Evolutionary conservation across 78 protist genomes (phyloP), one percentile per base, ranked within the genome.

Genomic region (Paratrimastix pyriformis): DNA sequence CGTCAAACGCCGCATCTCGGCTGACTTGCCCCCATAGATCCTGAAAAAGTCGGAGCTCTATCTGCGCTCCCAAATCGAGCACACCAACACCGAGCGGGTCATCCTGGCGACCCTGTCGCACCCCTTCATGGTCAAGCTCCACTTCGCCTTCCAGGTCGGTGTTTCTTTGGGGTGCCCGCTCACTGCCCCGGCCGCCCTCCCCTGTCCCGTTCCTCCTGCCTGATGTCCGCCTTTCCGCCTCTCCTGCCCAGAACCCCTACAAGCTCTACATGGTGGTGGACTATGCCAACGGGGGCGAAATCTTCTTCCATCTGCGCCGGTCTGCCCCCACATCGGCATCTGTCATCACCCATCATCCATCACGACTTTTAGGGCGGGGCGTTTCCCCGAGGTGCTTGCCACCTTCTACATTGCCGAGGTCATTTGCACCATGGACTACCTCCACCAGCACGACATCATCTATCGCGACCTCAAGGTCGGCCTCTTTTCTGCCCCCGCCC

Each of bases 41-140:
- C 58, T 71, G 75, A 71, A 46, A 6, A 71, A 71, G 58, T 6
- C 6, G 39, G 58, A 38, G 3, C 40, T 71, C 59, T 33, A 45
- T 15, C 11, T 6, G 24, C 13, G 35, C 30, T 29, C 13, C 30
- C 75, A 71, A 9, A 35, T 71, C n/a, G 77, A 3, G 32, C 77
- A 69, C 45, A 79, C 76, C n/a, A n/a, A 48, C n/a, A 70, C 76
- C 38, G 83, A 79, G 42, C 64, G 83, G 24, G 6, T 45, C 13
- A 44, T 79, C 35, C 5, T 79, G 24, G 46, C 33, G 32, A 5
- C 6, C 8, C 38, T 70, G 32, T 6, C 6, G 11, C 75, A 71
- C 29, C 52, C 75, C 3, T 71, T 71, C 50, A 71, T 71, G 52
- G 42, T 46, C 50, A 7, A 11, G 6, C 11, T 66, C n/a, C 72